Evolutionary conservation across 192 early-diverging fungal genomes (phyloP), one percentile per base, ranked within the genome.

Genomic region (Entomortierella beljakovae): DNA sequence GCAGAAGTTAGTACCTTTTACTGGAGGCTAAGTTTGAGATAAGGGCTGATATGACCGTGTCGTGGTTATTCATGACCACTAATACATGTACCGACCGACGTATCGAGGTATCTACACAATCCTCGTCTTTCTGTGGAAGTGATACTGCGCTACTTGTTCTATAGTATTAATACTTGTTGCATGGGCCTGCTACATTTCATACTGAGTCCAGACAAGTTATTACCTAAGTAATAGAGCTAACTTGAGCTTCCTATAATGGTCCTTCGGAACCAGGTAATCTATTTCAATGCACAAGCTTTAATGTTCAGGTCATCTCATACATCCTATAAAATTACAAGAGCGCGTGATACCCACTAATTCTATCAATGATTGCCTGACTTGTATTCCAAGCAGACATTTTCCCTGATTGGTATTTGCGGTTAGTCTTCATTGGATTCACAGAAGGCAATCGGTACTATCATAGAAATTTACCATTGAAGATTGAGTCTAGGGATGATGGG

Each of bases 191-290:
- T 33, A 11, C n/a, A n/a, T n/a, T n/a, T n/a, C n/a, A n/a, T n/a
- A 0, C 31, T 34, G 50, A n/a, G 7, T 42, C 50, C 2, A 29
- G 13, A 33, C 3, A 46, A 15, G 15, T 15, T 46, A 11, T 1
- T 69, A 79, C 75, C 75, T 79, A 0, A 79, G 38, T 7, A 79
- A 26, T 7, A 79, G 75, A 3, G 75, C 75, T 32, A 79, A 33
- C 46, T 79, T 79, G 15, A 79, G 62, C 51, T 79, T 79, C 23
- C 75, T 40, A 42, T 61, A 70, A 16, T 61, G 22, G 25, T 53
- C 23, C 23, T 11, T 37, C 11, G 75, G 75, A 2, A 37, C 57
- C 11, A 70, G 42, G 8, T 22, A 34, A 38, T 70, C 75, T 77
- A 29, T 23, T 9, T 16, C 6, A 4, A 6, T 25, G 9, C 9